A percentile compares a stretch with the other conserved stretches of the same genome.
Evolutionary conservation across 192 early-diverging fungal genomes (phyloP).

Genomic region (Gryganskiella cystojenkinii): DNA sequence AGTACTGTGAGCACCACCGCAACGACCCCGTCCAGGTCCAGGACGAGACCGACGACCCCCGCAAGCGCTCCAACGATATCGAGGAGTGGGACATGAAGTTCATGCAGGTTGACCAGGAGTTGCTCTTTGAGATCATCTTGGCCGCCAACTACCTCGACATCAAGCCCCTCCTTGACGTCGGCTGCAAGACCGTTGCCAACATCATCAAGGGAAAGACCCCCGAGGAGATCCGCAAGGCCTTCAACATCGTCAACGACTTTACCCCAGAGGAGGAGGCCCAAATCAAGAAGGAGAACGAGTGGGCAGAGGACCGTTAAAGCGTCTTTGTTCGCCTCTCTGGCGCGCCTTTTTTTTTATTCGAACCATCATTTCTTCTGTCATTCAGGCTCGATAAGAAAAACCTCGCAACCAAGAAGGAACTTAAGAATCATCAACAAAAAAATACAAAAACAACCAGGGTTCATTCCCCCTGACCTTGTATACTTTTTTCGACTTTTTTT

Average conservation of each 20-base stretch:
- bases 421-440: too few relatives aligned
- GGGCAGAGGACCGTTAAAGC: conserved; percentile 63
- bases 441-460: too few relatives aligned
- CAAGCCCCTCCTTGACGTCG: conserved; percentile 92
- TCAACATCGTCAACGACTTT: conserved; percentile 96
- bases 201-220: conserved; percentile 93
- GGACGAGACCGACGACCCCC: conserved; percentile 55
- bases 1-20: conserved; percentile 79
- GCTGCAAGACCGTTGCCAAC: conserved; percentile 97
- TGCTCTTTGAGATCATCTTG: conserved; percentile 78
- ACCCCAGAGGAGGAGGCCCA: conserved; percentile 56
- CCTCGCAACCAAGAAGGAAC: too few relatives aligned
- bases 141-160: conserved; percentile 93
- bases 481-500: too few relatives aligned
- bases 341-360: too few relatives aligned
- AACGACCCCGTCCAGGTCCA: conserved; percentile 66
- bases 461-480: too few relatives aligned
- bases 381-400: too few relatives aligned
- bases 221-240: conserved; percentile 90
- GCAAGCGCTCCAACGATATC: conserved; percentile 71
- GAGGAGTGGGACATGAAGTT: conserved; percentile 78
- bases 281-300: conserved; percentile 82
- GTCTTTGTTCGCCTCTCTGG: too few relatives aligned
- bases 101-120: conserved; percentile 77
- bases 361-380: too few relatives aligned